Conservation (phyloP, 2,329 filamentous ascomycete genomes). For the Dactylellina parvicollis region DNA sequence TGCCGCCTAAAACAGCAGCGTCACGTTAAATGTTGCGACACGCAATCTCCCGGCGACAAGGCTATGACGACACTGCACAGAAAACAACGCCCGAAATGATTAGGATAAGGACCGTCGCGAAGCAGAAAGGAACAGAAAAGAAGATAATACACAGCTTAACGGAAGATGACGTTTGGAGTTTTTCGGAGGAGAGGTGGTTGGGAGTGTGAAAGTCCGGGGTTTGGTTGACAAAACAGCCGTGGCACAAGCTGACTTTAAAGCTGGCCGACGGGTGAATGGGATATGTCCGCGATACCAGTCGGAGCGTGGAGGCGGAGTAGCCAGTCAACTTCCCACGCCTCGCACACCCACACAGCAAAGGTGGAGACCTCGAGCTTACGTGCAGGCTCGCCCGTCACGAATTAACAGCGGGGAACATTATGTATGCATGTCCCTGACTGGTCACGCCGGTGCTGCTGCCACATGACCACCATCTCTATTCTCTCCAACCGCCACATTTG, state of each 20-base stretch:
- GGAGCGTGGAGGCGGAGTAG: conserved; percentile 27
- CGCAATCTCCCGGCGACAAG: conserved; percentile 50
- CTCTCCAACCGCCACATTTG: no score
- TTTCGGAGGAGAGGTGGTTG: neutral
- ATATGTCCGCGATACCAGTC: neutral
- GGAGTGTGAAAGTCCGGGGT: neutral
- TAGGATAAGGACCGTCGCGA: neutral
- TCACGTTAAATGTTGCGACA: conserved; percentile 32
- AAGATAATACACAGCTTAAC: neutral
- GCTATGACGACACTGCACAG: conserved; percentile 44
- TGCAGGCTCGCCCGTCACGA: no score
- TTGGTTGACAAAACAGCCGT: neutral
- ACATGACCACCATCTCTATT: no score
- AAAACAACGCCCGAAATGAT: neutral
- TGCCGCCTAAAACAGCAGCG: conserved; percentile 25
- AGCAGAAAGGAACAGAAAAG: neutral
- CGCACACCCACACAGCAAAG: neutral
- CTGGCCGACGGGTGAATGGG: neutral
- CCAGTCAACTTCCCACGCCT: no score
- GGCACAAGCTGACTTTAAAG: neutral
- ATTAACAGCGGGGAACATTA: no score
- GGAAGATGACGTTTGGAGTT: no score
- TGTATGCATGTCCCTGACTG: no score
- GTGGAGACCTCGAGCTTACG: no score
- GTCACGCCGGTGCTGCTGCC: no score